phyloP scores from a whole-genome alignment of 768 basidiomycete genomes.

The Podaxis sp. region DNA sequence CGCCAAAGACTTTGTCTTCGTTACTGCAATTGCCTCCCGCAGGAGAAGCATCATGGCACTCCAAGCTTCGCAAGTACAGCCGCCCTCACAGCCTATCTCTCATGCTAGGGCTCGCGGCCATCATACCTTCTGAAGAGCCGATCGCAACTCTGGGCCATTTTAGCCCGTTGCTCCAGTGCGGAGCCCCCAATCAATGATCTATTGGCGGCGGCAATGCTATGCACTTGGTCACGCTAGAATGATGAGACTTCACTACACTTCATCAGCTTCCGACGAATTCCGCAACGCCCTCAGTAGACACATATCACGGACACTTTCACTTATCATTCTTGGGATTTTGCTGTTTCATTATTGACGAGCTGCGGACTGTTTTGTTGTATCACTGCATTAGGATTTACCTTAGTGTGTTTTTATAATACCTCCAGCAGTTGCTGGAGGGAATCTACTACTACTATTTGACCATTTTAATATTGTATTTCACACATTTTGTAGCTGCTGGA shows the following conservation, averaged over 20 bases:
- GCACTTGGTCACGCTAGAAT: background rate
- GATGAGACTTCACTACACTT: background rate
- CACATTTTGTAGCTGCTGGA: background rate
- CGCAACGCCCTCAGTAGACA: background rate
- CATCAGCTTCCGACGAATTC: background rate
- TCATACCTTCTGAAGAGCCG: background rate
- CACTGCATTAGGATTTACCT: background rate
- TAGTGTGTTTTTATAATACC: background rate
- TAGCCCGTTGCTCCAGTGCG: background rate
- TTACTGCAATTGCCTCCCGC: constrained; percentile 38
- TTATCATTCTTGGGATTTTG: background rate
- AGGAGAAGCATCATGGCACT: constrained; percentile 42
- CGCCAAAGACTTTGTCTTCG: constrained; percentile 57
- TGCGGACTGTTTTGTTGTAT: background rate
- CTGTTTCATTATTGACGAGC: background rate
- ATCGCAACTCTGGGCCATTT: background rate
- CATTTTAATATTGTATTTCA: background rate
- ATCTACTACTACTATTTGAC: background rate
- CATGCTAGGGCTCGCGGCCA: background rate
- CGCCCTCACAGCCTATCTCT: background rate
- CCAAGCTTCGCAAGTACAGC: background rate
- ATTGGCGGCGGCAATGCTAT: background rate
- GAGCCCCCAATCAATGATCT: background rate
- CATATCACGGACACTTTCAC: background rate
- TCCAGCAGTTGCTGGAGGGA: background rate